A percentile compares a stretch with the other conserved stretches of the same genome.
Evolutionary conservation across 2,329 filamentous ascomycete genomes (phyloP).

Genomic region (Arthrobotrys conoides): DNA sequence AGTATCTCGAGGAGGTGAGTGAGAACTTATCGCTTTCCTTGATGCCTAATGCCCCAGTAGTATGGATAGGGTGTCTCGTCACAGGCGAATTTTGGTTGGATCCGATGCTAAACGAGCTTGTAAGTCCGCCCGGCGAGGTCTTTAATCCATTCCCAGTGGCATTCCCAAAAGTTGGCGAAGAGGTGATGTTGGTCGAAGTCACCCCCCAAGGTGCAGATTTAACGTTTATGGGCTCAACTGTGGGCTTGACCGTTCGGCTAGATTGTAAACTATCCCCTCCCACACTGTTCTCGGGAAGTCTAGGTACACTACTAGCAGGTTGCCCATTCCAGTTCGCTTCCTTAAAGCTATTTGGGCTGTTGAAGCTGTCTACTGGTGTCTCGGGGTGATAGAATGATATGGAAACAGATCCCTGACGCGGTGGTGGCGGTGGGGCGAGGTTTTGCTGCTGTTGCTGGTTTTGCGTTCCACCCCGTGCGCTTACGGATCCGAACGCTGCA

Average conservation of each 20-base stretch:
- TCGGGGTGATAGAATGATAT: conserved; percentile 56
- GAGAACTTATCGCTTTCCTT: conserved; percentile 37
- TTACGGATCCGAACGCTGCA: conserved; percentile 40
- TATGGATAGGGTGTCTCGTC: conserved; percentile 19
- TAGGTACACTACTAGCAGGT: conserved; percentile 19
- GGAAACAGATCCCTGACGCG: conserved; percentile 48
- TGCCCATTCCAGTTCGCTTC: conserved; percentile 43
- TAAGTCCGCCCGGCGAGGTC: conserved; percentile 42
- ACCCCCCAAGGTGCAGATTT: conserved; percentile 57
- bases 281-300: conserved; percentile 37
- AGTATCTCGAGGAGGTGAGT: conserved; percentile 43
- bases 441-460: conserved; percentile 41
- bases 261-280: conserved; percentile 42
- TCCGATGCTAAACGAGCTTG: conserved; percentile 49
- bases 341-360: conserved; percentile 51
- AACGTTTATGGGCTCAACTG: conserved; percentile 42
- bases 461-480: conserved; percentile 5
- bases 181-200: conserved; percentile 45
- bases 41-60: not conserved
- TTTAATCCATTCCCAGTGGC: conserved; percentile 21
- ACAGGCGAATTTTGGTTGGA: conserved; percentile 50
- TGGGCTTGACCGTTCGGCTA: conserved; percentile 34
- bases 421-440: conserved; percentile 28
- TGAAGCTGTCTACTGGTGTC: conserved; percentile 57
- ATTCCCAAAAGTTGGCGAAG: conserved; percentile 53